Evolutionary conservation across 2,329 filamentous ascomycete genomes (phyloP), one percentile per base, ranked within the genome.

Genomic region (Claviceps capensis): DNA sequence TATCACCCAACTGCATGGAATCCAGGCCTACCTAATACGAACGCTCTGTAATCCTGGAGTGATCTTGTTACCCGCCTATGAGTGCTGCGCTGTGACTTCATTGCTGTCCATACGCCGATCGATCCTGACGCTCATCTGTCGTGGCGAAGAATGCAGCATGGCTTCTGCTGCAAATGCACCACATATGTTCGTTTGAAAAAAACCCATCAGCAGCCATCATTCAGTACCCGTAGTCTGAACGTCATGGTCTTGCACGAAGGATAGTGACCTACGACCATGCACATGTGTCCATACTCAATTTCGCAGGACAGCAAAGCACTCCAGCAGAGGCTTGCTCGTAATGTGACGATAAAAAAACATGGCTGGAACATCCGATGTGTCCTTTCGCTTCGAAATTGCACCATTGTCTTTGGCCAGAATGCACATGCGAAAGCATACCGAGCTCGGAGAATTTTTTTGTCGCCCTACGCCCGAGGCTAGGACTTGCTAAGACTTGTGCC

Each of bases 1-100:
- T 46, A 51, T 40, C 45, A 48, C 47, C 40, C 52, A 45, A 26
- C 48, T 37, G 40, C 26, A n/a, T 44, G 14, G 44, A 41, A 19
- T 50, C 26, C 37, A 44, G 19, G 40, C 14, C 30, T 43, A 14
- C 30, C 30, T 34, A 34, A 34, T 41, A 47, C n/a, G 9, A 34
- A 22, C 22, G 41, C 40, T 43, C 40, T 41, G n/a, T 44, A 23
- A 8, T 41, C 47, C 36, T n/a, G n/a, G 9, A 38, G 7, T 26
- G 22, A 34, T 11, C 6, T 30, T 41, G n/a, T 48, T 26, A 13
- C 4, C 22, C n/a, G 36, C 17, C 4, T 36, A 26, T 26, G 40
- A 9, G n/a, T 11, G 43, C 49, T 26, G 48, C 36, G 16, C 42
- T 41, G 17, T 13, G 34, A 19, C 43, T 17, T 22, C 16, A 19